Base-by-base conservation (phyloP, 1,284 basidiomycete species). In the Somion occarium region DNA sequence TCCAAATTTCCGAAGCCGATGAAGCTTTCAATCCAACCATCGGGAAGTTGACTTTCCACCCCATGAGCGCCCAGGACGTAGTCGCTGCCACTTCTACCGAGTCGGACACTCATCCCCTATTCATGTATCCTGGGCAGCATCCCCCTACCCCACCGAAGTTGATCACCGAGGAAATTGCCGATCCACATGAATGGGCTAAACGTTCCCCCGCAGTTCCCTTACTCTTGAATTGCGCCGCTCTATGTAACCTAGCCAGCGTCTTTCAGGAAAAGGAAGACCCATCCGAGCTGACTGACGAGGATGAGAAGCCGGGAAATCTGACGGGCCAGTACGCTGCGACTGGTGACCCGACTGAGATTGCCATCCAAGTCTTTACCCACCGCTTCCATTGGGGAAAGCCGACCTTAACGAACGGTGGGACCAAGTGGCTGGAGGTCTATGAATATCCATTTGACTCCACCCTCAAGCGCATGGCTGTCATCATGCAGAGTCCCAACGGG, bases 261-360 rank as follows among this genome's bases (percentile, higher is more conserved):
- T 38, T 30, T 12, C n/a, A 38, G 26, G 45, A 44, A 18, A 26
- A 46, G n/a, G 53, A 48, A 15, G 30, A 34, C 15, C 30, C 30
- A 7, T 7, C 7, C 30, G 30, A 34, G 30, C 7, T 7, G 7
- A 15, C 7, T 34, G 34, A 46, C 19, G n/a, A n/a, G n/a, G n/a
- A n/a, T n/a, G 48, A 53, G 51, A 20, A 67, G 73, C 51, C 88
- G 85, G 85, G 75, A 78, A 38, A 80, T 34, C 30, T 34, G 30
- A 34, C 30, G 15, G 30, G 30, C 7, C 7, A 34, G 30, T 34
- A 34, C 30, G 30, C 30, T 34, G 30, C 82, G 0, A 80, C 80
- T 43, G 86, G 86, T 25, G 85, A 88, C 59, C 81, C 85, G 1
- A 88, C 86, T 15, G 79, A 83, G 60, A 73, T 47, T 79, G 56